A percentile compares a stretch with the other conserved stretches of the same genome.
Evolutionary conservation across 2,329 filamentous ascomycete species (phyloP).

Genomic region (Torrubiella hemipterigena): DNA sequence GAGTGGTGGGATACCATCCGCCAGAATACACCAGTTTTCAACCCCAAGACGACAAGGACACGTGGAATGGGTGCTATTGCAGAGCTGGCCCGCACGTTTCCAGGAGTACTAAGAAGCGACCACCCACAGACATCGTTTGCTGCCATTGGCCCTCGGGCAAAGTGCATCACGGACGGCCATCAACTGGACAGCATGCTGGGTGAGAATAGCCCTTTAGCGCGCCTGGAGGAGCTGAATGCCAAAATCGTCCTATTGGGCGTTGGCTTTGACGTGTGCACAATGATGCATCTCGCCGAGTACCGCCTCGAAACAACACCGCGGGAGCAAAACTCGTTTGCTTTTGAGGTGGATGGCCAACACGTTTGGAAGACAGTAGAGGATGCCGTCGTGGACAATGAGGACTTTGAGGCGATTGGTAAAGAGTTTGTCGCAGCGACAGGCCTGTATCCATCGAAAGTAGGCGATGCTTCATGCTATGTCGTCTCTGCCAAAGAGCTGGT

Average conservation of each 20-base stretch:
- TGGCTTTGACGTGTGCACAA: conserved; percentile 7
- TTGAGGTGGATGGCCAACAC: conserved; percentile 3
- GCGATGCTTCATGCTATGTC: too few relatives aligned
- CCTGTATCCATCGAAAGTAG: too few relatives aligned
- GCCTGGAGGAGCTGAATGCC: conserved; percentile 4
- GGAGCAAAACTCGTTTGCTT: conserved; percentile 7
- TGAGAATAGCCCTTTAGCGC: conserved; percentile 2
- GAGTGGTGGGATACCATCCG: conserved; percentile 9
- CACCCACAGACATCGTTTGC: conserved; percentile 11
- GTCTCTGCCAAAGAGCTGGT: too few relatives aligned
- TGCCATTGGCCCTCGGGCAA: conserved; percentile 6
- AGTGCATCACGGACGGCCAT: conserved; percentile 1
- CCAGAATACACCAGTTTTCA: conserved; percentile 7
- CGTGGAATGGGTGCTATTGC: conserved; percentile 7
- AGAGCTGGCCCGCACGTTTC: conserved; percentile 9
- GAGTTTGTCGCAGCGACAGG: too few relatives aligned
- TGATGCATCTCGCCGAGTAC: conserved; percentile 9
- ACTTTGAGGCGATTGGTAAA: conserved; percentile 6
- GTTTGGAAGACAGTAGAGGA: conserved; percentile 8
- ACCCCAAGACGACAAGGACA: conserved; percentile 4
- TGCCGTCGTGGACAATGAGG: conserved; percentile 2
- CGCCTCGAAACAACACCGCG: conserved; percentile 1
- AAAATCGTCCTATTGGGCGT: conserved; percentile 7
- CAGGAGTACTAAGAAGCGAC: conserved; percentile 7
- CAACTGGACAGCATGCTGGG: conserved; percentile 4